A percentile compares a stretch with the other conserved stretches of the same genome.
These are phyloP conservation scores for Firmiana major DNA, from an alignment of 345 rosid genomes.

Conservation along the genomic window DNA sequence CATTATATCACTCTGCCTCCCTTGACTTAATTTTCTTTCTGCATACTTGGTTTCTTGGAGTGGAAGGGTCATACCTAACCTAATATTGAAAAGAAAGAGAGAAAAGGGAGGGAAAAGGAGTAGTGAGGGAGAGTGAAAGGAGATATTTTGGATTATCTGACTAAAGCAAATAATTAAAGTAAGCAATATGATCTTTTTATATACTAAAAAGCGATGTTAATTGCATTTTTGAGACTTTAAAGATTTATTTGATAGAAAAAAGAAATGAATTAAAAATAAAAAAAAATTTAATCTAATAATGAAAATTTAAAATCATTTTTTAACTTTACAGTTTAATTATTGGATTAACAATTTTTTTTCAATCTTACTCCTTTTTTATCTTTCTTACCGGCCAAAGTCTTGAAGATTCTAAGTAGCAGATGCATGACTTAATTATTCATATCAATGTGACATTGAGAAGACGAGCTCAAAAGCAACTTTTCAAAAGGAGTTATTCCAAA, in stretches of 20 bases:
- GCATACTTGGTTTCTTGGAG: constrained; percentile 14
- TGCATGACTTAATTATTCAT: constrained; percentile 21
- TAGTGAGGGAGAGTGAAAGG: background rate
- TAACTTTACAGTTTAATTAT: no score
- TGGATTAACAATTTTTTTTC: no score
- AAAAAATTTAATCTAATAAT: no score
- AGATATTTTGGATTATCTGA: constrained; percentile 1
- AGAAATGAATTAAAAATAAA: no score
- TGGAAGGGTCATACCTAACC: constrained; percentile 20
- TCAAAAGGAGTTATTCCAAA: constrained; percentile 15
- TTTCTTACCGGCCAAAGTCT: no score
- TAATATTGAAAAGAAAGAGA: background rate
- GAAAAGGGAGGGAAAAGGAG: background rate
- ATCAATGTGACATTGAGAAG: constrained; percentile 19
- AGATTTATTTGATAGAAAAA: no score
- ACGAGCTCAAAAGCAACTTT: constrained; percentile 23
- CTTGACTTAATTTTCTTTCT: constrained; percentile 15
- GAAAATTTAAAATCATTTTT: no score
- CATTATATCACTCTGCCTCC: background rate
- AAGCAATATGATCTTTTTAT: constrained; percentile 6
- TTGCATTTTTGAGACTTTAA: background rate
- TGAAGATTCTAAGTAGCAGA: constrained; percentile 12
- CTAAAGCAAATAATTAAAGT: constrained; percentile 15
- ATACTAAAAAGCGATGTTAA: constrained; percentile 9
- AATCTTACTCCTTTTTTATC: no score